Base-by-base conservation (phyloP, 2,329 filamentous ascomycete species). In the Furcasterigmium sp. region DNA sequence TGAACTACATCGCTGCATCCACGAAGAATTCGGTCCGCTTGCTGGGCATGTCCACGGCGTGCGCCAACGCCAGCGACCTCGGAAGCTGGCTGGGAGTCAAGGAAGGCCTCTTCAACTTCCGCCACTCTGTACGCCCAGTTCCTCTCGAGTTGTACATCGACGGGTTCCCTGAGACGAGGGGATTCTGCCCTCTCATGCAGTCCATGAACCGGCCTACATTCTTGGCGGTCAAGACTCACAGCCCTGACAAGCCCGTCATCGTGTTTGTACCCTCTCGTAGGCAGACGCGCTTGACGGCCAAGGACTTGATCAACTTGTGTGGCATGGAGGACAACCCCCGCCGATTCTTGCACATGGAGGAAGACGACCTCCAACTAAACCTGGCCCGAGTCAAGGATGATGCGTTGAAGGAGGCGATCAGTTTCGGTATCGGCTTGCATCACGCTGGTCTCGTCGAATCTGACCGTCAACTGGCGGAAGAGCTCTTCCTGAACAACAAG, bases 131-230 rank as follows among this genome's bases (percentile, higher is more conserved):
- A 28, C 88, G 93, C 19, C 93, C 94, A 3, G 94, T 98, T 9
- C 93, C 94, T 0, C 67, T 98, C 30, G 91, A 98, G 61, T 87
- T 96, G 35, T 98, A 88, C 64, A 98, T 98, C 52, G 93, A 98
- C 60, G 94, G 93, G 0, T 98, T 98, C 60, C 91, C 93, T 0
- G 89, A 97, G 58, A 85, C 93, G 53, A 80, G 91, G 46, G 93
- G 93, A 1, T 98, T 98, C 69, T 97, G 91, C 56, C 90, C 93
- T 1, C 67, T 98, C 51, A 98, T 98, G 93, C 91, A 97, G 65
- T 95, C 90, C 1, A 98, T 98, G 93, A 98, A 98, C 58, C 79
- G 93, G 7, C 93, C 93, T 2, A 96, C 93, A 0, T 98, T 97
- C 65, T 70, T 97, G 25, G 93, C 93, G 1, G 93, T 98, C 63